Percentiles rank a stretch among this genome's conserved stretches.
phyloP scores from a whole-genome alignment of 306 rosid species.

The peach (Prunus persica) region Prunus_persica_NCBIv2 NC_034013.1:12487001-12487500 shows the following conservation, averaged over 20 bases:
- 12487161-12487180: too few species aligned
- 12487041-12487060: neutral
- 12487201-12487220: neutral
- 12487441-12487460: neutral
- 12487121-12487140: too few species aligned
- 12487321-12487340: neutral
- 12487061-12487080: neutral
- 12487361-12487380: neutral
- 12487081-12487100: too few species aligned
- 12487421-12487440: neutral
- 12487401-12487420: neutral
- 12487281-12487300: neutral
- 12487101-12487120: too few species aligned
- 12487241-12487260: neutral
- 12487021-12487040: neutral
- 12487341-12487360: neutral
- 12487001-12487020: neutral
- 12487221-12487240: neutral
- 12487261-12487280: neutral
- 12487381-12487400: neutral
- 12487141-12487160: too few species aligned
- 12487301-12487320: neutral
- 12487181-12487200: too few species aligned
- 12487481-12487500: conserved; percentile 7
- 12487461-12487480: neutral